Evolutionary conservation across 768 basidiomycete genomes (phyloP), one percentile per base, ranked within the genome.

Genomic region (Suillus americanus): DNA sequence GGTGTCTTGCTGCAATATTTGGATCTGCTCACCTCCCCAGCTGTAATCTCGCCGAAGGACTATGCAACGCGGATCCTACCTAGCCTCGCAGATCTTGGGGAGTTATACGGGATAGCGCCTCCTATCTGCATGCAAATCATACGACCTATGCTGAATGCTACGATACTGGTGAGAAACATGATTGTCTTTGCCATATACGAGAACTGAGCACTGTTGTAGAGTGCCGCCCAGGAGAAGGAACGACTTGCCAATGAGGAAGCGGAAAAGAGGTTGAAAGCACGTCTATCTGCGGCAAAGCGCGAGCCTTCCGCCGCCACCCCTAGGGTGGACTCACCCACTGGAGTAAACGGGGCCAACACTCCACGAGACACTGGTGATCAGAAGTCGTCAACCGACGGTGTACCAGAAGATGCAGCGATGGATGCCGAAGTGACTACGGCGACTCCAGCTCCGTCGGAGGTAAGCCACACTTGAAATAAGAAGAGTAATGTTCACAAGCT

Each of bases 81-180:
- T 5, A 79, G 91, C 20, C 79, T 97, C 12, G 77, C 79, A 2
- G 90, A 92, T 35, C 83, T 99, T 10, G 88, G 88, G 61, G 81
- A 84, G 60, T 81, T 83, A 45, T 99, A 91, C 75, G 92, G 90
- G 8, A 86, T 99, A 53, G 87, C 89, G 64, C 87, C 91, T 43
- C 86, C 92, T 14, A 89, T 97, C 63, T 94, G 95, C 61, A 97
- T 99, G 92, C 94, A 96, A 73, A 90, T 99, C 64, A 85, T 94
- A 45, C 87, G 97, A 18, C 95, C 97, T 16, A 88, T 91, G 62
- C 80, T 92, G 51, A 86, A 91, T 67, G 79, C 79, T 10, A 78
- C 82, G 35, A 78, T 92, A 54, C 76, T 91, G 70, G 90, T 90
- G 73, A 63, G 83, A 78, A 1, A 50, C 40, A 37, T 2, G 8